phyloP scores from a whole-genome alignment of 2,329 filamentous ascomycete species.

The Aureobasidium musti region DNA sequence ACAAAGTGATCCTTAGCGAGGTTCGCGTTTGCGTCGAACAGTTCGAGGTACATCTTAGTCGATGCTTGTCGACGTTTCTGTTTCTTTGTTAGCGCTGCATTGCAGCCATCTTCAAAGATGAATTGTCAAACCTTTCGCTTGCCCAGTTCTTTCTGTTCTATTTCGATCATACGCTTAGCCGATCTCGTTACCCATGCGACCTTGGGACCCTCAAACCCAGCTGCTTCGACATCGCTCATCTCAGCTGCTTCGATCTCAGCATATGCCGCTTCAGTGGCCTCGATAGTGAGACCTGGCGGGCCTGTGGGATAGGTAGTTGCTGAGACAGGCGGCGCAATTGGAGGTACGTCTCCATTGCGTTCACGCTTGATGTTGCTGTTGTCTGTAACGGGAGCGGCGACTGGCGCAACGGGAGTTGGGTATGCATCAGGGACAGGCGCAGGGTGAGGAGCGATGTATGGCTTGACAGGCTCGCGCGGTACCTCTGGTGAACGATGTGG shows the following conservation, averaged over 20 bases:
- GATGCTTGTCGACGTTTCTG: conserved; percentile 62
- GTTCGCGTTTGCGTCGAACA: conserved; percentile 68
- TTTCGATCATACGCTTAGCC: conserved; percentile 68
- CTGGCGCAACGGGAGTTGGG: not conserved
- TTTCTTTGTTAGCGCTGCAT: conserved; percentile 22
- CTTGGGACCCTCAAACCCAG: conserved; percentile 55
- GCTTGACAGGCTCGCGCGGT: conserved; percentile 20
- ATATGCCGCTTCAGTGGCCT: conserved; percentile 61
- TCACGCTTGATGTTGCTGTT: conserved; percentile 20
- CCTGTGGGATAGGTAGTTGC: conserved; percentile 37
- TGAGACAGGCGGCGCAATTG: not conserved
- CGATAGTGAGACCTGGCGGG: conserved; percentile 42
- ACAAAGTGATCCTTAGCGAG: conserved; percentile 76
- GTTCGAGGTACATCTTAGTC: conserved; percentile 57
- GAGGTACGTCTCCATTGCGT: conserved; percentile 4
- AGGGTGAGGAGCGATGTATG: conserved; percentile 17
- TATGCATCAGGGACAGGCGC: not conserved
- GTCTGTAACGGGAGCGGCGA: not conserved
- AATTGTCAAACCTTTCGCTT: conserved; percentile 62
- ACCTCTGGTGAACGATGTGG: conserved; percentile 13
- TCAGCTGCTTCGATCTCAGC: conserved; percentile 60
- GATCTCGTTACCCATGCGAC: conserved; percentile 56
- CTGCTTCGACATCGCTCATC: conserved; percentile 58
- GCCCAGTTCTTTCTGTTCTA: conserved; percentile 62
- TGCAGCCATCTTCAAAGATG: conserved; percentile 18